Conservation (phyloP, 2,329 filamentous ascomycete species). For the Xylariaceae sp. region DNA sequence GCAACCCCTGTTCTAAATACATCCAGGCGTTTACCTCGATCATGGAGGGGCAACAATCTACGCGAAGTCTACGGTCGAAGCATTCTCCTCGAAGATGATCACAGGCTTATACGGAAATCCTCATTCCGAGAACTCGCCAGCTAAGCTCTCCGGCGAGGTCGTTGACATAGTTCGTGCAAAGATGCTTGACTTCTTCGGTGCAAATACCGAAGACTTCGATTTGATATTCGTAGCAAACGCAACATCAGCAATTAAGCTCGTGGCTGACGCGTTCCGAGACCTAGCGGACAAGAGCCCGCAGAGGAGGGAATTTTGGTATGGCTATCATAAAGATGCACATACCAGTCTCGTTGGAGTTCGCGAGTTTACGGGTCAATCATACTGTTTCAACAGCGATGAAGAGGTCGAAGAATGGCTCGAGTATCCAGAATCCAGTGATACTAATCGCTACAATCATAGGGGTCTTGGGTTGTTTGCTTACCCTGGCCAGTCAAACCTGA, state of each 20-base stretch:
- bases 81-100: slow-evolving; percentile 53
- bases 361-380: slow-evolving; percentile 53
- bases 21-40: slow-evolving; percentile 49
- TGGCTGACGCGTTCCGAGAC: slow-evolving; percentile 52
- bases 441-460: slow-evolving; percentile 22
- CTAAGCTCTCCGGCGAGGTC: slow-evolving; percentile 52
- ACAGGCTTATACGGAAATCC: slow-evolving; percentile 63
- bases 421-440: slow-evolving; percentile 21
- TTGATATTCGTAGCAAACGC: slow-evolving; percentile 86
- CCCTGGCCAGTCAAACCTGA: slow-evolving; percentile 68
- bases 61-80: slow-evolving; percentile 52
- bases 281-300: slow-evolving; percentile 44
- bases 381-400: slow-evolving; percentile 58
- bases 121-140: slow-evolving; percentile 60
- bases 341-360: slow-evolving; percentile 67
- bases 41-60: slow-evolving; percentile 57
- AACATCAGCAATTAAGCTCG: slow-evolving; percentile 82
- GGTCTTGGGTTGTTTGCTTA: slow-evolving; percentile 54
- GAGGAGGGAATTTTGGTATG: slow-evolving; percentile 50
- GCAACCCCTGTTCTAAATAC: slow-evolving; percentile 7
- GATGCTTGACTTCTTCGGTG: slow-evolving; percentile 55
- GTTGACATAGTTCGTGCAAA: slow-evolving; percentile 54
- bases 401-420: slow-evolving; percentile 44
- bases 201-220: slow-evolving; percentile 55
- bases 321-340: slow-evolving; percentile 58